Base-by-base conservation (phyloP, 2,329 filamentous ascomycete genomes). In the Colletotrichum gloeosporioides region DNA sequence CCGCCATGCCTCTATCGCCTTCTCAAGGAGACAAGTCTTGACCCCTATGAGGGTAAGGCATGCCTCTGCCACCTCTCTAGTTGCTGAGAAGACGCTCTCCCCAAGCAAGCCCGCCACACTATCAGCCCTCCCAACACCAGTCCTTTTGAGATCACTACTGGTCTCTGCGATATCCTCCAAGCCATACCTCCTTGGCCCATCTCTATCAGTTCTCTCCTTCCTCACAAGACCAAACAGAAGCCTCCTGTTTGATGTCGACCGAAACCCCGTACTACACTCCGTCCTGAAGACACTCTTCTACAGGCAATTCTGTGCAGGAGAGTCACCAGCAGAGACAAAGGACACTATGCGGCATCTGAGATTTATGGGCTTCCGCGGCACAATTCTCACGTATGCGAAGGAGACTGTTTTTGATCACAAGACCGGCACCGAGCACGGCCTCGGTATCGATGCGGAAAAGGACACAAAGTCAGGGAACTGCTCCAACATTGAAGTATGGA, bases 241-340 rank as follows among this genome's bases (percentile, higher is more conserved):
- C 22, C 39, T 44, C 6, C 57, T 74, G 31, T 55, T 97, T 73
- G 93, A 93, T 83, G 92, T 96, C 6, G 95, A 98, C 82, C 88
- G 87, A 66, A 98, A 98, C 82, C 92, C 92, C 0, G 63, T 96
- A 2, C 89, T 98, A 16, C 90, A 92, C 65, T 91, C 88, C 75
- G 82, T 96, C 59, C 88, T 98, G 65, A 95, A 95, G 83, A 91
- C 93, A 82, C 96, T 95, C 0, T 96, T 98, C 80, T 98, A 98
- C 83, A 92, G 92, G 34, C 96, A 98, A 81, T 98, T 98, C 85
- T 98, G 96, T 83, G 95, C 95, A 0, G 96, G 96, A 32, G 94
- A 96, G 85, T 94, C 91, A 65, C 88, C 90, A 1, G 80, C 83
- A 2, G 95, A 98, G 84, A 93, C 98, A 2, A 87, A 88, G 57